Conservation (phyloP, 164 flowering plant genomes). For the Vitis amurensis region DNA sequence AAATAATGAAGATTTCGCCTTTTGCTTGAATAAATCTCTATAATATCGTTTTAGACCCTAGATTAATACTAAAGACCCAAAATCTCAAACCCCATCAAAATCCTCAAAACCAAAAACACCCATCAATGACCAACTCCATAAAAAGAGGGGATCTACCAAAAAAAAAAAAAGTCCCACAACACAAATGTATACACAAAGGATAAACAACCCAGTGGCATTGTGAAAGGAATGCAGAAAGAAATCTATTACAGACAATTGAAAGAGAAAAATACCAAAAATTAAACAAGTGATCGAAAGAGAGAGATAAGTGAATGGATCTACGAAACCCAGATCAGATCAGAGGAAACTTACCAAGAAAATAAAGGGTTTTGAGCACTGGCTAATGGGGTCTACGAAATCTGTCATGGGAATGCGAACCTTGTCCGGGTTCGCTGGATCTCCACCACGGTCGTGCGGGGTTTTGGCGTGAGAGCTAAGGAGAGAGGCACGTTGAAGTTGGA, state of each 20-base stretch:
- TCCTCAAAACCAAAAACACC: not conserved
- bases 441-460: not conserved
- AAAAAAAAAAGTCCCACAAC: not conserved
- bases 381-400: not conserved
- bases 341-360: slow-evolving; percentile 5
- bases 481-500: not conserved
- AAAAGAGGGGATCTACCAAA: slow-evolving; percentile 2
- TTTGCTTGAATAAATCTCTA: too few species aligned
- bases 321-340: slow-evolving; percentile 7
- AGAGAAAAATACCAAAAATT: not conserved
- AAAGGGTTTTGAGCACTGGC: not conserved
- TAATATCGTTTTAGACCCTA: too few species aligned
- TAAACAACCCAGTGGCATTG: not conserved
- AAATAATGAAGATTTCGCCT: too few species aligned
- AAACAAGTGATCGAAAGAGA: not conserved
- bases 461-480: slow-evolving; percentile 9
- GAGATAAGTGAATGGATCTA: not conserved
- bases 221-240: not conserved
- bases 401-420: not conserved
- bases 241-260: not conserved
- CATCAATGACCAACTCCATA: slow-evolving; percentile 1
- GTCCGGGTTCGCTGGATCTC: slow-evolving; percentile 14
- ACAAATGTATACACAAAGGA: not conserved
- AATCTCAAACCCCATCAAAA: not conserved
- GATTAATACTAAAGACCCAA: too few species aligned